Base-by-base conservation (phyloP, 73 alveolate species). In the Chromera velia region DNA sequence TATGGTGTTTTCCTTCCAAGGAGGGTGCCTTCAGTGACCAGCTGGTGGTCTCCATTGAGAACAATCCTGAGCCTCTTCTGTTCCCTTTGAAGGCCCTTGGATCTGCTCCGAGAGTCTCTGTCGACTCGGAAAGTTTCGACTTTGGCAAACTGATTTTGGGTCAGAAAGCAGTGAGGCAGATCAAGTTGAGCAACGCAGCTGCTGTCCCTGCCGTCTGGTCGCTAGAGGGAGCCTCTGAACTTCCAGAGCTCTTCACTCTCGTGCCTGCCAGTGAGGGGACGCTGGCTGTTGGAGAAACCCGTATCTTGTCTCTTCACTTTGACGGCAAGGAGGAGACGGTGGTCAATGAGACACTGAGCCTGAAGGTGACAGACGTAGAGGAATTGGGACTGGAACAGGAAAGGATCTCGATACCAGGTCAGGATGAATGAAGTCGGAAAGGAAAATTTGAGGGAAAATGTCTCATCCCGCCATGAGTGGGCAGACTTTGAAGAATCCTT, bases 1-100 rank as follows among this genome's bases (percentile, higher is more conserved):
- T 94, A 19, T 92, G 89, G 88, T 94, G 97, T 63, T 90, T 94
- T 83, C 98, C 98, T 0, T 91, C 82, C 34, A 88, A 94, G 85
- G 95, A 88, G 64, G 90, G 93, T 34, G 68, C 78, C 32, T 91
- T 82, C 73, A 91, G 88, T 70, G 98, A 94, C 88, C 94, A 87
- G 76, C 82, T 94, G 74, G 93, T 94, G 40, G 89, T 94, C 72
- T 76, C 88, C 72, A 90, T 94, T 76, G 90, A 91, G 72, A 97
- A 94, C 86, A 92, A 92, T 73, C 98, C 98, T 0, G 94, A 90
- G 75, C 98, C 98, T 13, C 94, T 93, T 13, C 89, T 93, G 70
- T 93, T 94, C 75, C 75, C 84, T 34, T 85, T 94, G 31, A 84
- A 89, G 10, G 90, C 98, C 72, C 87, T 89, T 49, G 98, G 98